phyloP scores from a whole-genome alignment of 2,329 filamentous ascomycete species.

The Ophiocordyceps camponoti-rufipedis region DNA sequence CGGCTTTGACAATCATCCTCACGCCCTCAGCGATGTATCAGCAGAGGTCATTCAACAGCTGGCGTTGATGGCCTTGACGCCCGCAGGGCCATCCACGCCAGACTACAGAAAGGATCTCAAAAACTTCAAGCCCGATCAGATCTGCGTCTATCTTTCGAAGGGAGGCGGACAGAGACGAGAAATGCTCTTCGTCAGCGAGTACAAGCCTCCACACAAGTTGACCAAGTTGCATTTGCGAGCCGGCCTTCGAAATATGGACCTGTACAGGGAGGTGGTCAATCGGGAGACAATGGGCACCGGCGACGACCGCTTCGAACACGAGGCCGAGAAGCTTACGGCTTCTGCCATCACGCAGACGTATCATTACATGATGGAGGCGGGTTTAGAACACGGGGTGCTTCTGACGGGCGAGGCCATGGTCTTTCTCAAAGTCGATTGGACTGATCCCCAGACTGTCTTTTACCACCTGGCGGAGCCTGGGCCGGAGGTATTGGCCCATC shows the following conservation, averaged over 20 bases:
- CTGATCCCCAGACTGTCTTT: conserved; percentile 8
- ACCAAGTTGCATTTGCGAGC: conserved; percentile 20
- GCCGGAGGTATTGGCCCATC: conserved; percentile 8
- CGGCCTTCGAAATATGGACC: conserved; percentile 21
- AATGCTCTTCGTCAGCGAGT: conserved; percentile 19
- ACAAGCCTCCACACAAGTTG: conserved; percentile 29
- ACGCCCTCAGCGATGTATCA: conserved; percentile 9
- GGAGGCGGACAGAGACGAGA: conserved; percentile 2
- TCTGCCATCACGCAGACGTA: conserved; percentile 28
- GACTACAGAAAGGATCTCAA: conserved; percentile 5
- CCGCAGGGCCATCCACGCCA: conserved; percentile 4
- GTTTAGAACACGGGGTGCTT: conserved; percentile 24
- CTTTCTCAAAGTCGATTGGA: conserved; percentile 20
- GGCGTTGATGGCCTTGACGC: neutral
- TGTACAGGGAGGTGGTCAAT: conserved; percentile 17
- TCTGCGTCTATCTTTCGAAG: conserved; percentile 7
- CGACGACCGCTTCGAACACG: conserved; percentile 13
- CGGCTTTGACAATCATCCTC: conserved; percentile 13
- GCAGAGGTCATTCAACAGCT: neutral
- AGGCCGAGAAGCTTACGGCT: conserved; percentile 17
- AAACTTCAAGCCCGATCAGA: conserved; percentile 14
- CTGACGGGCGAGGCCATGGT: conserved; percentile 23
- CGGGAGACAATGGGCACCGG: conserved; percentile 7
- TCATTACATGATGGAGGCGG: conserved; percentile 28
- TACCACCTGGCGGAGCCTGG: conserved; percentile 14